Conservation (phyloP, 2,329 filamentous ascomycete genomes). For the Mycosphaerella sp. region DNA sequence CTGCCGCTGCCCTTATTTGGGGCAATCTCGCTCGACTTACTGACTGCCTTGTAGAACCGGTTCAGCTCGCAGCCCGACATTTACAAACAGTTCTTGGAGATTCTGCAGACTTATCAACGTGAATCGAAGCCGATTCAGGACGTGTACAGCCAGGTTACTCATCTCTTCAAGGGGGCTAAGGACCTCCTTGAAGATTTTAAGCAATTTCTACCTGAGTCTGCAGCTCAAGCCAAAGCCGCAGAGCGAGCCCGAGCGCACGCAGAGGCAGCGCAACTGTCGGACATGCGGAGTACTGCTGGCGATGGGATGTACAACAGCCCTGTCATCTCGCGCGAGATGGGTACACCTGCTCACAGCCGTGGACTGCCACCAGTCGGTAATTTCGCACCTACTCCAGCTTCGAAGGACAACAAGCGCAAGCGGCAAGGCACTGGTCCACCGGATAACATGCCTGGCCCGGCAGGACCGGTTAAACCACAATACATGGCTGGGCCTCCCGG, state of each 20-base stretch:
- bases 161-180: conserved; percentile 84
- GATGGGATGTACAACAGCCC: conserved; percentile 43
- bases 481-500: conserved; percentile 32
- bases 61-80: conserved; percentile 96
- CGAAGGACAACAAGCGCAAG: conserved; percentile 73
- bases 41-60: conserved; percentile 61
- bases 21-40: neutral
- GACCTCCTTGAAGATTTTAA: conserved; percentile 98
- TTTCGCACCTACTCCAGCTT: conserved; percentile 78
- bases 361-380: conserved; percentile 85
- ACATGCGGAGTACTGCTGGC: conserved; percentile 44
- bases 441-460: conserved; percentile 27
- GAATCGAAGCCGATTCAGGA: conserved; percentile 98
- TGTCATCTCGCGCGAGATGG: conserved; percentile 36
- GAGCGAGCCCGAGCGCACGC: conserved; percentile 53
- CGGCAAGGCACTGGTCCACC: conserved; percentile 48
- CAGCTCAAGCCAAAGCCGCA: conserved; percentile 59
- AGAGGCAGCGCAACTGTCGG: conserved; percentile 62
- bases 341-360: conserved; percentile 30
- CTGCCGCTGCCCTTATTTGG: neutral
- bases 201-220: conserved; percentile 91
- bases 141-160: conserved; percentile 94
- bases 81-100: conserved; percentile 98
- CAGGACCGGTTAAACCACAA: conserved; percentile 25
- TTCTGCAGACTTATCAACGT: conserved; percentile 93